phyloP scores from a whole-genome alignment of 106 monocot genomes.

The Triglochin maritima region DNA sequence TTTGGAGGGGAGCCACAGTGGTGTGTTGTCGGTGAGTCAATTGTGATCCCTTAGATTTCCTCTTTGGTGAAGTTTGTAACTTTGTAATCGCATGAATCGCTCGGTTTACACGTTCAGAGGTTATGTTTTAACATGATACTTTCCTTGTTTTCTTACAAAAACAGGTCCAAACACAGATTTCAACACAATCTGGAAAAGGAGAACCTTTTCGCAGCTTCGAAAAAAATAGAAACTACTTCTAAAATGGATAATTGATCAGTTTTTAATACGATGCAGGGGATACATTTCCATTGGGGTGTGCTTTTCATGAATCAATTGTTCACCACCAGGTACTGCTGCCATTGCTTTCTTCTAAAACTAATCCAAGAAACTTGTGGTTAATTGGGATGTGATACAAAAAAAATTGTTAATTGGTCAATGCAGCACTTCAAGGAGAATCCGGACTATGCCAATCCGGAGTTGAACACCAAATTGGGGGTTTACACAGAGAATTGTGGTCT shows the following conservation, averaged over 20 bases:
- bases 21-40: constrained; percentile 28
- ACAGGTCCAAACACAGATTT: background rate
- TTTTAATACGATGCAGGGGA: constrained; percentile 10
- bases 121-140: too few relatives aligned
- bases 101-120: too few relatives aligned
- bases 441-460: constrained; percentile 18
- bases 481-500: constrained; percentile 33
- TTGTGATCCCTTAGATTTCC: too few relatives aligned
- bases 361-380: background rate
- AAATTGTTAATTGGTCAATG: background rate
- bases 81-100: too few relatives aligned
- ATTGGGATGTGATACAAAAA: background rate
- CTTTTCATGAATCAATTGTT: constrained; percentile 25
- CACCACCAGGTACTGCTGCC: constrained; percentile 15
- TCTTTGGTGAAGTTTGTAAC: too few relatives aligned
- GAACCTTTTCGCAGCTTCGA: too few relatives aligned
- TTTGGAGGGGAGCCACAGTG: constrained; percentile 32
- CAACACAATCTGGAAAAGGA: background rate
- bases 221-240: too few relatives aligned
- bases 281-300: constrained; percentile 38
- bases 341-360: background rate
- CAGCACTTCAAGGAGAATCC: constrained; percentile 33
- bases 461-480: constrained; percentile 17
- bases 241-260: background rate
- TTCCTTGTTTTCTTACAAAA: too few relatives aligned